Base-by-base conservation (phyloP, 306 rosid species). In the Lathyrus sativus region DNA sequence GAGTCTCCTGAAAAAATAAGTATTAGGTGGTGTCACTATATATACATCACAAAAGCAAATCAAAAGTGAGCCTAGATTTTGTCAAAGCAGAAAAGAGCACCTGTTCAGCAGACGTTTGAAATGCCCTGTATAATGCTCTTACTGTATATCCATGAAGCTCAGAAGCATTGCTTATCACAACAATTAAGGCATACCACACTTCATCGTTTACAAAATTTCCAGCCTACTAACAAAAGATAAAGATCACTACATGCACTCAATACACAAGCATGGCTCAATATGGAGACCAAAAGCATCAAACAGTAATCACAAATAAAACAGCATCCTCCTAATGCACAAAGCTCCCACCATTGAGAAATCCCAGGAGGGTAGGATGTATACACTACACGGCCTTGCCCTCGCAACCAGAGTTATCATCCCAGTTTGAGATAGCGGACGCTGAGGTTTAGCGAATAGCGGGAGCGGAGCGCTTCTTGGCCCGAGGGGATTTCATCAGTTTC, bases 191-290 rank as follows among this genome's bases (percentile, higher is more conserved):
- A 74, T 88, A 86, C 97, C 99, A 93, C 28, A 86, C 97, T 70
- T 93, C 99, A 93, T 93, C 97, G 84, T 90, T 88, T 62, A 93
- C 95, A 81, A 84, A 87, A 81, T 84, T 93, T 88, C 99, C 99
- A 90, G 99, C 99, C 99, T 93, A 90, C 95, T 81, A 90, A 88
- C 89, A 88, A 29, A 74, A 77, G 70, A 87, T 49, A 77, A 79
- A 87, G 67, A 82, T 89, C 83, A 89, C 81, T 76, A 83, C 63
- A 63, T 65, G 74, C 67, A 55, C 35, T 57, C 69, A 69, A 50
- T 57, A 74, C 2, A 67, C 56, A 62, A 45, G 61, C 50, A 46
- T 50, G 35, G 62, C 64, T 54, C 28, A 60, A 80, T 62, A 53
- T 54, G 62, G 65, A 62, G 19, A 48, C 57, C 65, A 28, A 38